A percentile compares a stretch with the other conserved stretches of the same genome.
These are phyloP conservation scores for Raffaelea albimanens DNA, from an alignment of 2,329 filamentous ascomycete species.

Conservation along the genomic window DNA sequence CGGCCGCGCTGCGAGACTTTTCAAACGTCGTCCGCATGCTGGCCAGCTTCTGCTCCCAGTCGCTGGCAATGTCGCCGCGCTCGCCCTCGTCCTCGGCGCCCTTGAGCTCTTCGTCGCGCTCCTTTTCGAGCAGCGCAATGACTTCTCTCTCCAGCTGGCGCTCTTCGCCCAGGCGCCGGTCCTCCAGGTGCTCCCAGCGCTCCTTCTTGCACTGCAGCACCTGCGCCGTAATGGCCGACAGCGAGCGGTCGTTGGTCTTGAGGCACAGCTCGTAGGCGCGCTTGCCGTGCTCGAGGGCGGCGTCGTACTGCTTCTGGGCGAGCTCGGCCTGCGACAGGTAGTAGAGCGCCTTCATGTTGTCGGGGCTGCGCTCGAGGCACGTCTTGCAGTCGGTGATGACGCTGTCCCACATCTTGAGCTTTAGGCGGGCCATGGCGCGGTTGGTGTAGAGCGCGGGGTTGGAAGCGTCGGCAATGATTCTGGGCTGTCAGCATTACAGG, in stretches of 20 bases:
- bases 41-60: conserved; percentile 36
- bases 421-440: conserved; percentile 72
- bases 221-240: conserved; percentile 60
- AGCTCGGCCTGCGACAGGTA: conserved; percentile 78
- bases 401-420: conserved; percentile 61
- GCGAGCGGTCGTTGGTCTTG: conserved; percentile 50
- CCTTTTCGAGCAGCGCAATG: conserved; percentile 37
- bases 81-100: conserved; percentile 36
- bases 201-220: conserved; percentile 77
- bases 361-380: conserved; percentile 58
- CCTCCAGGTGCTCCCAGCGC: conserved; percentile 71
- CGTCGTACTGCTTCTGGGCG: conserved; percentile 60
- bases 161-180: conserved; percentile 44
- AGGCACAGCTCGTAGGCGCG: conserved; percentile 65
- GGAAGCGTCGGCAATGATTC: conserved; percentile 66
- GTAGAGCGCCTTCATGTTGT: conserved; percentile 72
- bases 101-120: conserved; percentile 32
- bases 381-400: conserved; percentile 69
- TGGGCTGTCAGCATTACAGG: conserved; percentile 20
- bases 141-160: conserved; percentile 52
- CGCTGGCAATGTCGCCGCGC: conserved; percentile 33
- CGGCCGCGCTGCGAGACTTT: conserved; percentile 30
- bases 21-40: conserved; percentile 42
- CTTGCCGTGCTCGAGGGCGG: conserved; percentile 61
- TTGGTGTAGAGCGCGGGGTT: conserved; percentile 83